Evolutionary conservation across 331 rosid genomes (phyloP).

Genomic region (Rhamnella rubrinervis): DNA sequence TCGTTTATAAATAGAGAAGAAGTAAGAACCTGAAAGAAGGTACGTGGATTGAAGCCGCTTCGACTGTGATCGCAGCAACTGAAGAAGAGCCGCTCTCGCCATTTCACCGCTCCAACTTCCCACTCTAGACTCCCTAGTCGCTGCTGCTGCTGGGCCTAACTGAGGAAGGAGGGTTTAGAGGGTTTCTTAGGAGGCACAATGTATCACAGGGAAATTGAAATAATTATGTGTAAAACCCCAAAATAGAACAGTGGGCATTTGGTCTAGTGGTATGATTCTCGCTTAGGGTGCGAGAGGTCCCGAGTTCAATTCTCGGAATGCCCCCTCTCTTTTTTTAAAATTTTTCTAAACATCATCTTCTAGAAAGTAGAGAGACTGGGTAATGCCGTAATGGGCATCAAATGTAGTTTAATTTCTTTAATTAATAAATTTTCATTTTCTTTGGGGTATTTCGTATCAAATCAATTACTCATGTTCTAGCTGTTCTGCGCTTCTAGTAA

Average conservation of each 20-base stretch:
- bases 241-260: not conserved
- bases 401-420: too few relatives aligned
- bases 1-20: not conserved
- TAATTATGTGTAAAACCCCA: not conserved
- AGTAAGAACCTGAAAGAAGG: constrained; percentile 40
- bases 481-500: too few relatives aligned
- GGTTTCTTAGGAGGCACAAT: not conserved
- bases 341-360: not conserved
- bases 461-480: too few relatives aligned
- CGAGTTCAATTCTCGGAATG: constrained; percentile 32
- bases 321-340: not conserved
- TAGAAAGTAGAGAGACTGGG: too few relatives aligned
- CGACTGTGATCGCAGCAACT: constrained; percentile 54
- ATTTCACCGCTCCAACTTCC: constrained; percentile 15
- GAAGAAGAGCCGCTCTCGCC: constrained; percentile 59
- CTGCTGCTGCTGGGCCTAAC: too few relatives aligned
- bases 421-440: too few relatives aligned
- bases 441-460: too few relatives aligned
- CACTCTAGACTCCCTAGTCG: not conserved
- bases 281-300: constrained; percentile 73
- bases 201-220: not conserved
- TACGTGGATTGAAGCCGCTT: constrained; percentile 18
- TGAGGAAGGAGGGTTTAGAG: not conserved
- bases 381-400: too few relatives aligned
- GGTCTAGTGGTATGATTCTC: constrained; percentile 69